A percentile compares a stretch with the other conserved stretches of the same genome.
phyloP scores from a whole-genome alignment of 1,284 basidiomycete species.

The Tylopilus sp. region DNA sequence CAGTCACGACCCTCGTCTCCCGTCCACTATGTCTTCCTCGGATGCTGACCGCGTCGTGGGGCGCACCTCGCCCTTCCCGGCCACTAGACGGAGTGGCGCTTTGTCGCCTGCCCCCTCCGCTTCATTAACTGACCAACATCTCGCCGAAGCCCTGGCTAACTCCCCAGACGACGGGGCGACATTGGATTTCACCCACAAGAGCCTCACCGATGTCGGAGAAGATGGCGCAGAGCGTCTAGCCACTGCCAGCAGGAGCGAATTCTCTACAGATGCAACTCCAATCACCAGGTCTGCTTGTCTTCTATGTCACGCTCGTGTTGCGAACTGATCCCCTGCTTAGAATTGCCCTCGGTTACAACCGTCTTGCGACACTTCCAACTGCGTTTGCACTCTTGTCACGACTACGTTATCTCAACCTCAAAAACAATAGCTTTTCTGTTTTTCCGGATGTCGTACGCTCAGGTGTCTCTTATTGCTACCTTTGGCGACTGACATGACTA shows the following conservation, averaged over 20 bases:
- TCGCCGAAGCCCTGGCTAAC: constrained; percentile 61
- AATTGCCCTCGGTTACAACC: constrained; percentile 86
- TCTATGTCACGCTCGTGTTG: constrained; percentile 5
- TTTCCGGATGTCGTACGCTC: constrained; percentile 84
- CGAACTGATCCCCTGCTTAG: constrained; percentile 40
- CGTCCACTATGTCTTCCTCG: constrained; percentile 30
- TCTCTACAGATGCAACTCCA: constrained; percentile 48
- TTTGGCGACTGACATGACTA: constrained; percentile 10
- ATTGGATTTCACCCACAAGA: constrained; percentile 76
- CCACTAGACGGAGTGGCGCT: constrained; percentile 19
- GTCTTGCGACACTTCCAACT: constrained; percentile 74
- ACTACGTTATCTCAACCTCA: constrained; percentile 90
- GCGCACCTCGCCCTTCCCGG: constrained; percentile 29
- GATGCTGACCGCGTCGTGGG: constrained; percentile 35
- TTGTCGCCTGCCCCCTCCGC: constrained; percentile 36
- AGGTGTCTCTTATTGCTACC: not conserved
- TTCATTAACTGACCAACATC: constrained; percentile 52
- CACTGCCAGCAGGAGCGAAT: constrained; percentile 49
- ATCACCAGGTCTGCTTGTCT: constrained; percentile 63
- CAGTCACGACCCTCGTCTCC: constrained; percentile 7
- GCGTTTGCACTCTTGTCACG: constrained; percentile 75
- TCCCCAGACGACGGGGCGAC: constrained; percentile 79
- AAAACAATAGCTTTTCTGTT: constrained; percentile 78
- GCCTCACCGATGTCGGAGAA: constrained; percentile 70
- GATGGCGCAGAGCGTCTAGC: constrained; percentile 73